phyloP scores from a whole-genome alignment of 257 asterid genomes.

The Nicotiana attenuata region DNA sequence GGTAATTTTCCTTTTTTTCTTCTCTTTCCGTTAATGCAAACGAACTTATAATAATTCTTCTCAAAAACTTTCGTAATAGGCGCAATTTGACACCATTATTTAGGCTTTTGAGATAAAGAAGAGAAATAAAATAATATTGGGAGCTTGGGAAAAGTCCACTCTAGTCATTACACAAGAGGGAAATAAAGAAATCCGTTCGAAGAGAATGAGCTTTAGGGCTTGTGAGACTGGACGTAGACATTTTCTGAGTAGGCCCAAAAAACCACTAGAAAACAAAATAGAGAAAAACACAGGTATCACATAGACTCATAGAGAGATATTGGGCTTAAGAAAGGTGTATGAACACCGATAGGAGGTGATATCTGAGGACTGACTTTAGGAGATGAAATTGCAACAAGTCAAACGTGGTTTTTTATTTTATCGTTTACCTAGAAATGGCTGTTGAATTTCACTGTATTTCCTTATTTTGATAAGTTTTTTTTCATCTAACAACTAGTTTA shows the following conservation, averaged over 20 bases:
- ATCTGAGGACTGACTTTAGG: slow-evolving; percentile 3
- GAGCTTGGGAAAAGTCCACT: not conserved
- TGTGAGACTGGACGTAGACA: not conserved
- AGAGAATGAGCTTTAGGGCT: not conserved
- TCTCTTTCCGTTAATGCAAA: not conserved
- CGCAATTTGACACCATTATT: not conserved
- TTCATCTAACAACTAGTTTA: not conserved
- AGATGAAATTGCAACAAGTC: slow-evolving; percentile 23
- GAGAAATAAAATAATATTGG: not conserved
- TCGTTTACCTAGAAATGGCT: slow-evolving; percentile 5
- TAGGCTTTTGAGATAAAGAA: not conserved
- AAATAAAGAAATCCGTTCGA: too few species aligned
- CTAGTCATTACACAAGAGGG: not conserved
- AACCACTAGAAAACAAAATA: slow-evolving; percentile 10
- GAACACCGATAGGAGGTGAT: slow-evolving; percentile 23
- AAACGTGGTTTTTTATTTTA: slow-evolving; percentile 20
- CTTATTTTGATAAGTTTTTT: not conserved
- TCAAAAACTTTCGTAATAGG: not conserved
- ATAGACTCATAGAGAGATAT: not conserved
- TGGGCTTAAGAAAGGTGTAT: slow-evolving; percentile 17
- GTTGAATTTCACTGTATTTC: slow-evolving; percentile 24
- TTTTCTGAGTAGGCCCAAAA: not conserved
- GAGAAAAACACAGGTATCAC: not conserved
- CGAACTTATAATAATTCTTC: not conserved
- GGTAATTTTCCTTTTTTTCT: too few species aligned